Evolutionary conservation across 176 grass and related monocot genomes (phyloP).

Genomic region (Phyllostachys edulis): DNA sequence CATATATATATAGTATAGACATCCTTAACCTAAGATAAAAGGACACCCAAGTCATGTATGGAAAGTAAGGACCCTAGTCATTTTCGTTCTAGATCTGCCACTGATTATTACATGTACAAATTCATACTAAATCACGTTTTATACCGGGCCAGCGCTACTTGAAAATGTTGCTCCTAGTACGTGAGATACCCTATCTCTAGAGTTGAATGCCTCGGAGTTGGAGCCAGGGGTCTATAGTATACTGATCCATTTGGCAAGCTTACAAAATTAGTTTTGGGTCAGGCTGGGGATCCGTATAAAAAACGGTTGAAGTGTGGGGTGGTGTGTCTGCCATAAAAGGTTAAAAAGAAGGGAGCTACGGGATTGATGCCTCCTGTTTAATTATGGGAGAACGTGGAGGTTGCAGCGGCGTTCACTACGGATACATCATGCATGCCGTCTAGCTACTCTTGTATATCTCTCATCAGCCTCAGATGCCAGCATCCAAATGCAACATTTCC

Average conservation of each 20-base stretch:
- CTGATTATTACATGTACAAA: too few species aligned
- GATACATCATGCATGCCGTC: not conserved
- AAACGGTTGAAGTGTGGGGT: slow-evolving; percentile 47
- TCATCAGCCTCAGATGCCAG: too few species aligned
- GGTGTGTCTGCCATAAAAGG: slow-evolving; percentile 48
- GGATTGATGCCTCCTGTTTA: slow-evolving; percentile 51
- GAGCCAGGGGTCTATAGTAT: not conserved
- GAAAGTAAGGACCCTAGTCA: too few species aligned
- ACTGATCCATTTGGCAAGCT: slow-evolving; percentile 49
- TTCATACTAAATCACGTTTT: not conserved
- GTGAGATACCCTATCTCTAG: not conserved
- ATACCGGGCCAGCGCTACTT: not conserved
- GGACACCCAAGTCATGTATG: too few species aligned
- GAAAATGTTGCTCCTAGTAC: not conserved
- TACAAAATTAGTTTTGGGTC: slow-evolving; percentile 35
- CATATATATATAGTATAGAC: too few species aligned
- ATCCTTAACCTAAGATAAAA: too few species aligned
- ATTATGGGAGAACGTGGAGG: slow-evolving; percentile 49
- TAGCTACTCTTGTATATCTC: not conserved
- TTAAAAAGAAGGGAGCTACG: slow-evolving; percentile 38
- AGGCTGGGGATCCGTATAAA: slow-evolving; percentile 43
- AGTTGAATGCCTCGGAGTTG: slow-evolving; percentile 15
- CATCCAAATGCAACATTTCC: not conserved
- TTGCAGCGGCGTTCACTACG: not conserved
- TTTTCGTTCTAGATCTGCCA: too few species aligned